Evolutionary conservation across 2,329 filamentous ascomycete genomes (phyloP), one percentile per base, ranked within the genome.

Genomic region (Paraphoma chrysanthemicola): DNA sequence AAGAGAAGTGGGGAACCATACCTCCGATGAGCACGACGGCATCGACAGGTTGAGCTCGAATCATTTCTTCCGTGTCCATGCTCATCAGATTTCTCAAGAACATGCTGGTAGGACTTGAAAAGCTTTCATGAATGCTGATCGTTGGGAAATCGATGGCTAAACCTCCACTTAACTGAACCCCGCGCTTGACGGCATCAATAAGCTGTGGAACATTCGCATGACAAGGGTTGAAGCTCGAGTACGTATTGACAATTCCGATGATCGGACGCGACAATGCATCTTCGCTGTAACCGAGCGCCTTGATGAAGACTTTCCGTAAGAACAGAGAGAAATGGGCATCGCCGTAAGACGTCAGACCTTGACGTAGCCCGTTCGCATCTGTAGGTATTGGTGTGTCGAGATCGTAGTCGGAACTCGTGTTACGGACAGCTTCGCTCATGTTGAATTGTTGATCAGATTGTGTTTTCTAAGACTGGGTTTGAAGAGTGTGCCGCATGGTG

Each of bases 41-140:
- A 74, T 92, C 89, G 14, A 89, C 81, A 0, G 89, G 89, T 73
- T 92, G 89, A 0, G 88, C 89, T 43, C 80, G 80, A 51, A 91
- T 87, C 89, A 92, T 92, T 78, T 92, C 89, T 72, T 92, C 90
- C 0, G 90, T 92, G 68, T 92, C 90, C 87, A 92, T 90, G 62
- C 86, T 88, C 89, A 92, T 92, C 54, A 92, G 68, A 62, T 92
- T 92, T 31, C 90, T 77, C 46, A 92, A 69, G 53, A 87, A 91
- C 90, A 92, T 91, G 76, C 88, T 91, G 4, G 89, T 91, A 2
- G 89, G 89, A 44, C 83, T 80, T 0, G 89, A 82, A 69, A 92
- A 92, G 2, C 81, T 84, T 79, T 92, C 89, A 62, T 89, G 86
- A 0, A 92, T 69, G 59, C 86, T 90, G 52, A 92, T 91, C 0